Evolutionary conservation across 108 stramenopile species (phyloP), one percentile per base, ranked within the genome.

Genomic region (Nitzschia sp.): DNA sequence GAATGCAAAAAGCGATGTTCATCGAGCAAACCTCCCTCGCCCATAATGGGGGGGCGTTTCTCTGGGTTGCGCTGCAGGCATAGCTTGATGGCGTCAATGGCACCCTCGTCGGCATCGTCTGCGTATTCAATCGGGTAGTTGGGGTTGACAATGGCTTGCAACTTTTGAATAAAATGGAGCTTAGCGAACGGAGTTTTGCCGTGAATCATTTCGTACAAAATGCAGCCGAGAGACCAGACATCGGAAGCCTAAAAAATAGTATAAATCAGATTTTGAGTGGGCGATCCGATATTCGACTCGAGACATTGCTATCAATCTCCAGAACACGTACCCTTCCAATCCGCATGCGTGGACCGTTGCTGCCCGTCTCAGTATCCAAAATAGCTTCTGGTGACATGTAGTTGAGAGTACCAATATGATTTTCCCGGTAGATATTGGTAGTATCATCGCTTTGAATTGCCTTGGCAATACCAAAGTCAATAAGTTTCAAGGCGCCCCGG

Each of bases 401-500:
- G 72, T 97, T 98, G n/a, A 98, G 76, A 1, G 99, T 99, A 29
- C 99, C 99, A 60, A 98, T 96, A 46, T 98, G 96, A 54, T 85
- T 93, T 69, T 99, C 98, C 33, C 98, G 80, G 55, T 95, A 95
- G 64, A 99, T 96, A 82, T 98, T 99, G 0, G 97, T 98, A 31
- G 99, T 99, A 64, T 98, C 98, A 61, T 97, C 93, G 24, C 77
- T 87, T 59, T 88, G 83, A 54, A 99, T 98, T 2, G 96, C 96
- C 68, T 98, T 98, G 25, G 99, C 97, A 53, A 99, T 99, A 31
- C 99, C 99, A 69, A 99, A 99, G 80, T 99, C 99, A 58, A 99
- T 99, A 6, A 99, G 89, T 71, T 99, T 99, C 35, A 99, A 80
- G 25, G 87, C 79, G 18, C 99, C 99, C 33, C 82, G 78, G n/a